Evolutionary conservation across 2,329 filamentous ascomycete species (phyloP), one percentile per base, ranked within the genome.

Genomic region (Aspergillus neoniger): DNA sequence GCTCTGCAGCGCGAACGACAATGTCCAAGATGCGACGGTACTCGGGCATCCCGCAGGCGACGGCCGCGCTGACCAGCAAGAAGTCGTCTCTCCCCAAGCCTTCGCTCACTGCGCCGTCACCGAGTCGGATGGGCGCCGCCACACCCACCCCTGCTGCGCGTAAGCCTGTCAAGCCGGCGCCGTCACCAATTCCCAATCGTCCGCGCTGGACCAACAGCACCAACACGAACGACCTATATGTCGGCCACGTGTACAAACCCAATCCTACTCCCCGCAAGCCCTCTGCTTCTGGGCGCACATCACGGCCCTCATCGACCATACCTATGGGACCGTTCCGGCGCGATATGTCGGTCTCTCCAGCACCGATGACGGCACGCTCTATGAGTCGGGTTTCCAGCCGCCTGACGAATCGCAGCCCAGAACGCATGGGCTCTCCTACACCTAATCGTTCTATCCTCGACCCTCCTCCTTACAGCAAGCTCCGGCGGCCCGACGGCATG

Each of bases 151-250:
- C 75, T 65, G 76, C 69, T 51, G 78, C 52, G 73, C 82, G 57
- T 51, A 69, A 67, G 50, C 55, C 59, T n/a, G 83, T 58, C 71
- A 78, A 65, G 48, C 56, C 59, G n/a, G 83, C 59, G 10, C 66
- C 81, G 15, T 74, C 72, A 17, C 70, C 77, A 36, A 72, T 73
- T 19, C 77, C 83, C 59, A 81, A 84, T 59, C 86, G 89, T 54
- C 91, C 91, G 3, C 84, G 87, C 60, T 95, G 91, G 91, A 94
- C 88, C 70, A 71, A 70, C 10, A 90, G 87, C 30, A 85, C 87
- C 5, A 91, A 89, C 68, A 83, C 85, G 4, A 78, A 78, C 83
- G 87, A 64, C 93, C 79, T 87, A n/a, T 83, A 88, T 73, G 86
- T 86, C 72, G 89, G 87, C 32, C 32, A 36, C 32, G 32, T 36